phyloP scores from a whole-genome alignment of 2,329 filamentous ascomycete genomes.

The Zymoseptoria brevis region DNA sequence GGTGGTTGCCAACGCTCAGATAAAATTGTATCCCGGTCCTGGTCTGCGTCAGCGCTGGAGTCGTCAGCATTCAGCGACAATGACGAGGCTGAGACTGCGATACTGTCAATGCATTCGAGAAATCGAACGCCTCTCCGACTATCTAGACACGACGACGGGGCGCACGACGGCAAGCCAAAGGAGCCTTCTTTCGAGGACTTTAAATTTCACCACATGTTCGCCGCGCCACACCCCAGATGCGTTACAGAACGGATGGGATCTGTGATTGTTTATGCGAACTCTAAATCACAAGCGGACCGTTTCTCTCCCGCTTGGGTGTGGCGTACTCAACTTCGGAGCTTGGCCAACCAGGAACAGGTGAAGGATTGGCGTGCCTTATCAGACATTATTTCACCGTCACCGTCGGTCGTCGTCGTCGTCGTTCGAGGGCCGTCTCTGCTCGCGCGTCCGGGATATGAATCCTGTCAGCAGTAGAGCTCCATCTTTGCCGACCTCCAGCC shows the following conservation, averaged over 20 bases:
- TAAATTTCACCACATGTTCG: no score
- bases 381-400: background rate
- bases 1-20: background rate
- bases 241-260: background rate
- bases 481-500: background rate
- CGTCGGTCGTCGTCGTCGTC: background rate
- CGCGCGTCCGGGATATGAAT: background rate
- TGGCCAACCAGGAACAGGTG: background rate
- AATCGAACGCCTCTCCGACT: background rate
- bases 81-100: no score
- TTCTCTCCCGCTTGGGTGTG: background rate
- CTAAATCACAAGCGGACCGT: background rate
- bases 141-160: background rate
- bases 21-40: background rate
- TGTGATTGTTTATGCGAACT: background rate
- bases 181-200: no score
- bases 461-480: background rate
- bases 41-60: background rate
- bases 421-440: background rate
- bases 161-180: background rate
- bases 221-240: background rate
- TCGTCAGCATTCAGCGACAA: no score
- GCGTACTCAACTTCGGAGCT: background rate
- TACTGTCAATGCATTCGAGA: no score
- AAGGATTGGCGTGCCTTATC: background rate